A percentile compares a stretch with the other conserved stretches of the same genome.
Conservation (phyloP, 2,329 filamentous ascomycete species). For the Tolypocladium sp. region DNA sequence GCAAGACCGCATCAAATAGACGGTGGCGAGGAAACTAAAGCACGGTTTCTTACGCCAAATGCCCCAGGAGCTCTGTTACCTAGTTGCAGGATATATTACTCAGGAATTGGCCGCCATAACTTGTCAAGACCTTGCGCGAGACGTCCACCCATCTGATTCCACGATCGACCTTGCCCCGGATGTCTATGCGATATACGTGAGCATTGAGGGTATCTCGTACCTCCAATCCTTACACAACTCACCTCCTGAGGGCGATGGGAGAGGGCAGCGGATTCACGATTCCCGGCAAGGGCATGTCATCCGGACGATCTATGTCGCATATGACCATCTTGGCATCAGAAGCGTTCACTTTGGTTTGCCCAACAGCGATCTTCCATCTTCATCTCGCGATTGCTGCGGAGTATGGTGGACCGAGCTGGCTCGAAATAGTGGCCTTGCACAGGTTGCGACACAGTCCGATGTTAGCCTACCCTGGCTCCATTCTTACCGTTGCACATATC, state of each 20-base stretch:
- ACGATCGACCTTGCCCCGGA: background rate
- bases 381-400: background rate
- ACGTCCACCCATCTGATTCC: background rate
- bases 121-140: background rate
- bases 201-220: constrained; percentile 2
- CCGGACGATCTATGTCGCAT: constrained; percentile 1
- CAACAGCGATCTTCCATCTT: background rate
- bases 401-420: constrained; percentile 3
- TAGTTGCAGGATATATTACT: constrained; percentile 1
- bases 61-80: background rate
- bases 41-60: background rate
- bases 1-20: background rate
- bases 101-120: background rate
- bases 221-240: constrained; percentile 1
- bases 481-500: background rate
- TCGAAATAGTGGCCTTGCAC: background rate
- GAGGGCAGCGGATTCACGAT: background rate
- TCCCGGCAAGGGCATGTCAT: background rate
- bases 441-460: background rate
- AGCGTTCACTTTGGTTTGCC: background rate
- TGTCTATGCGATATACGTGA: background rate
- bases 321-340: constrained; percentile 5
- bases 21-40: background rate
- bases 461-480: background rate
- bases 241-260: background rate